A percentile compares a stretch with the other conserved stretches of the same genome.
phyloP scores from a whole-genome alignment of 805 yeast genomes.

The Teunomyces gatunensis region DNA sequence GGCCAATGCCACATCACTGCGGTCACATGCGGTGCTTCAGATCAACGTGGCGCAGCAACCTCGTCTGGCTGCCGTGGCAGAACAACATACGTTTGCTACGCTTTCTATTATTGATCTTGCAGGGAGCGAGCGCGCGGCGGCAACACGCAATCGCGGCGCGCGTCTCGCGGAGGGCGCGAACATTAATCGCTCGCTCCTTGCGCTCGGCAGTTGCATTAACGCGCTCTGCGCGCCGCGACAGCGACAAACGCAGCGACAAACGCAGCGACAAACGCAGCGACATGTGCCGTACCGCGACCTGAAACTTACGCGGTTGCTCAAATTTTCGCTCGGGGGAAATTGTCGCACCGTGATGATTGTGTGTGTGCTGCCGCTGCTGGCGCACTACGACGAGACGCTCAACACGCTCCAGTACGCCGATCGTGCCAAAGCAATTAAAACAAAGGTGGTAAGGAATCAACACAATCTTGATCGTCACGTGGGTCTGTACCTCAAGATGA shows the following conservation, averaged over 20 bases:
- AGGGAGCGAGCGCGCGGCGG: conserved; percentile 92
- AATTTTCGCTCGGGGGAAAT: conserved; percentile 89
- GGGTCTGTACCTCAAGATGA: conserved; percentile 79
- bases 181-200: conserved; percentile 82
- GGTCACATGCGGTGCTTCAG: conserved; percentile 93
- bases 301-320: conserved; percentile 79
- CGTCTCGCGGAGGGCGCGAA: conserved; percentile 89
- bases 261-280: conserved; percentile 23
- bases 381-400: conserved; percentile 88
- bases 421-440: conserved; percentile 86
- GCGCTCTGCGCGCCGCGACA: conserved; percentile 76
- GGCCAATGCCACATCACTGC: conserved; percentile 85
- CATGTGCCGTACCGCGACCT: conserved; percentile 93
- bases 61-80: conserved; percentile 59
- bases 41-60: conserved; percentile 63
- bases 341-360: conserved; percentile 96
- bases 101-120: conserved; percentile 88
- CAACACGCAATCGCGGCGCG: conserved; percentile 80
- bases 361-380: conserved; percentile 82
- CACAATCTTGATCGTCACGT: conserved; percentile 79
- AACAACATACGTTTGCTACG: conserved; percentile 73
- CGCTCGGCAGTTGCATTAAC: conserved; percentile 91
- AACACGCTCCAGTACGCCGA: conserved; percentile 90
- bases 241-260: too few species aligned
- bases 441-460: conserved; percentile 70